A percentile compares a stretch with the other conserved stretches of the same genome.
Evolutionary conservation across 176 grass and related monocot genomes (phyloP).

Genomic region (Carex cristatella): DNA sequence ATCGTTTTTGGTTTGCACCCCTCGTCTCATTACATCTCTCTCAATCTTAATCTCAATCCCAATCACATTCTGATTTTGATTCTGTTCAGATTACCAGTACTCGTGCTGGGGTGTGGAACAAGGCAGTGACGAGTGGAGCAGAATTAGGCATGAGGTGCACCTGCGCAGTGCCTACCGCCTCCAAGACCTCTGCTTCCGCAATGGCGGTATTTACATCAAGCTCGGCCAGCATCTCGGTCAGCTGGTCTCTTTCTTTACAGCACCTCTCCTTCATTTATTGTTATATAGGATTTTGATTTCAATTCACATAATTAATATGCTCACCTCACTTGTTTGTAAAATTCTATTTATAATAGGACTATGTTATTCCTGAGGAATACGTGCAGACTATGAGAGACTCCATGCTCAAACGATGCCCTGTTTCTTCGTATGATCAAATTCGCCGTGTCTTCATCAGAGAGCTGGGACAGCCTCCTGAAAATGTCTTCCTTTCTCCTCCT

Average conservation of each 20-base stretch:
- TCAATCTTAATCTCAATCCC: too few relatives aligned
- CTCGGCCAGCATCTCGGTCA: slow-evolving; percentile 92
- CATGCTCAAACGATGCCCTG: slow-evolving; percentile 86
- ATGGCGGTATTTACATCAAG: slow-evolving; percentile 96
- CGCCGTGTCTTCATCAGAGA: slow-evolving; percentile 56
- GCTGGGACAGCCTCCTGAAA: slow-evolving; percentile 67
- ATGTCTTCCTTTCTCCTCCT: slow-evolving; percentile 30
- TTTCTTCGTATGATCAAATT: slow-evolving; percentile 75
- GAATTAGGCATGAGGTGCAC: slow-evolving; percentile 56
- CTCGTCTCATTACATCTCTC: too few relatives aligned
- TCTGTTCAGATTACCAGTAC: slow-evolving; percentile 59
- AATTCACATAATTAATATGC: background rate
- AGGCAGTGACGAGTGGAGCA: slow-evolving; percentile 40
- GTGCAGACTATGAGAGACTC: slow-evolving; percentile 79
- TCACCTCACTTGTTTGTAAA: background rate
- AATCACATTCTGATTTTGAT: background rate
- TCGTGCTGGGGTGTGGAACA: slow-evolving; percentile 63
- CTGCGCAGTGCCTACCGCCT: slow-evolving; percentile 62
- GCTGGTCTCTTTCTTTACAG: slow-evolving; percentile 37
- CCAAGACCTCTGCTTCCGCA: slow-evolving; percentile 91
- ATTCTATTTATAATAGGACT: slow-evolving; percentile 39
- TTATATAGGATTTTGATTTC: background rate
- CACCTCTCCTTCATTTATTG: background rate
- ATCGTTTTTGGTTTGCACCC: slow-evolving; percentile 32
- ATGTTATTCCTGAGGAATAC: slow-evolving; percentile 81